Evolutionary conservation across 1,139 yeast species (phyloP).

Genomic region (Pichia sp.): DNA sequence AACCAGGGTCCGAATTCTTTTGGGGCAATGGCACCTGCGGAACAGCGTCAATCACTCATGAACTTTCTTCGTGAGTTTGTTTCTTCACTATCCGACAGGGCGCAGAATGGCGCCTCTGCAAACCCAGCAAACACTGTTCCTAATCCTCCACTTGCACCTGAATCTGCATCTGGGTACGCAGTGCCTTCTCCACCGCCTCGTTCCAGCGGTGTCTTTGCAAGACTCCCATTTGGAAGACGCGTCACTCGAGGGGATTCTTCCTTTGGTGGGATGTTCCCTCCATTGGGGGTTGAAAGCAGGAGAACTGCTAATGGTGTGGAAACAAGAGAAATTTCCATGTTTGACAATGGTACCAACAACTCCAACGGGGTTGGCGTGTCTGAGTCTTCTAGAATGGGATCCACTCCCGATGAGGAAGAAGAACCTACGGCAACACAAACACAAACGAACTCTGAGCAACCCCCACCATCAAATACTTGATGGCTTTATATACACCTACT

Average conservation of each 20-base stretch:
- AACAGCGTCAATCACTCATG: constrained; percentile 5
- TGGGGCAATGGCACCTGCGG: neutral
- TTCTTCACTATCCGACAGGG: neutral
- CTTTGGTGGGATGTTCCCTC: constrained; percentile 32
- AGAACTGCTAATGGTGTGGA: constrained; percentile 44
- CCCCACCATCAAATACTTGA: no score
- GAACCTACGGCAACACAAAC: no score
- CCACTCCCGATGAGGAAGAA: no score
- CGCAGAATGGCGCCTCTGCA: no score
- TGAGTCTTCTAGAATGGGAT: no score
- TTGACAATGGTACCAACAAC: constrained; percentile 2
- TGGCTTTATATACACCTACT: no score
- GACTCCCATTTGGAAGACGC: constrained; percentile 3
- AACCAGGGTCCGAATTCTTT: neutral
- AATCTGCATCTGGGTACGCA: neutral
- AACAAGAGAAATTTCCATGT: constrained; percentile 25
- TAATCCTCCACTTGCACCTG: neutral
- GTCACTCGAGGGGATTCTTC: neutral
- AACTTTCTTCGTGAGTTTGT: constrained; percentile 12
- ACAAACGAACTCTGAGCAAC: no score
- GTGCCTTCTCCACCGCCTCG: neutral
- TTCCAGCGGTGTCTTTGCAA: neutral
- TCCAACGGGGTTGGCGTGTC: neutral
- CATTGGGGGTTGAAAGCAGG: constrained; percentile 46
- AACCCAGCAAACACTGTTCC: neutral